Conservation (phyloP, 2,329 filamentous ascomycete species). For the Penicillium polonicum region DNA sequence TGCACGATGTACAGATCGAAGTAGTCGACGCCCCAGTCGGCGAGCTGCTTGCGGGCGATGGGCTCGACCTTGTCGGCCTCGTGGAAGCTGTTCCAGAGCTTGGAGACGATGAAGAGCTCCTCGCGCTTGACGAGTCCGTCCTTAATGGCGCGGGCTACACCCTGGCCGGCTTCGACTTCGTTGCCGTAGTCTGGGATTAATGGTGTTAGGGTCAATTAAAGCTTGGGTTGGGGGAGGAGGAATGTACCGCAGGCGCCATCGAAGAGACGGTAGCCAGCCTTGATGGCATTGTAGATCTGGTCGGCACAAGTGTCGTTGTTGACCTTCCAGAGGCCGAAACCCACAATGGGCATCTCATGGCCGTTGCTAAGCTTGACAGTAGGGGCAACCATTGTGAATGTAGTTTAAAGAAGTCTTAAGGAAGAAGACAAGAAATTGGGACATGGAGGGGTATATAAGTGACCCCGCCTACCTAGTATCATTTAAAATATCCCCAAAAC, state of each 20-base stretch:
- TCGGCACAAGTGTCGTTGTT: slow-evolving; percentile 70
- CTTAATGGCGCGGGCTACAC: slow-evolving; percentile 74
- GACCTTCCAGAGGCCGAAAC: slow-evolving; percentile 72
- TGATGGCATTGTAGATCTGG: slow-evolving; percentile 71
- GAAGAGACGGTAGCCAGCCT: slow-evolving; percentile 60
- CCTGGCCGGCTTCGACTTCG: slow-evolving; percentile 74
- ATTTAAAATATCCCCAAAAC: not conserved
- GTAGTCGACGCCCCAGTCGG: slow-evolving; percentile 82
- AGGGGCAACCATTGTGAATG: slow-evolving; percentile 26
- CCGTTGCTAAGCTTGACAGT: slow-evolving; percentile 31
- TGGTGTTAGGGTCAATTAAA: not conserved
- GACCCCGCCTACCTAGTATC: not conserved
- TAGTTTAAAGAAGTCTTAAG: not conserved
- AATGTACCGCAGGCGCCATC: slow-evolving; percentile 58
- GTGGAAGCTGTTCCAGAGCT: slow-evolving; percentile 93
- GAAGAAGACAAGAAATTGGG: not conserved
- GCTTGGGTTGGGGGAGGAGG: not conserved
- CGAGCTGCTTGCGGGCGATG: slow-evolving; percentile 72
- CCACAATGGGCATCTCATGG: slow-evolving; percentile 44
- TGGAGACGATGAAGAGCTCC: slow-evolving; percentile 89
- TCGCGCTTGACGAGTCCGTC: slow-evolving; percentile 78
- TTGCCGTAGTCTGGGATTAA: slow-evolving; percentile 71
- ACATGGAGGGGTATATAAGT: slow-evolving; percentile 3
- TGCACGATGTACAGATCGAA: slow-evolving; percentile 89
- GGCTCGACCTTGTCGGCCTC: slow-evolving; percentile 73